A percentile compares a stretch with the other conserved stretches of the same genome.
Evolutionary conservation across 129 eudicot genomes (phyloP).

Genomic region (Deinandra increscens): DNA sequence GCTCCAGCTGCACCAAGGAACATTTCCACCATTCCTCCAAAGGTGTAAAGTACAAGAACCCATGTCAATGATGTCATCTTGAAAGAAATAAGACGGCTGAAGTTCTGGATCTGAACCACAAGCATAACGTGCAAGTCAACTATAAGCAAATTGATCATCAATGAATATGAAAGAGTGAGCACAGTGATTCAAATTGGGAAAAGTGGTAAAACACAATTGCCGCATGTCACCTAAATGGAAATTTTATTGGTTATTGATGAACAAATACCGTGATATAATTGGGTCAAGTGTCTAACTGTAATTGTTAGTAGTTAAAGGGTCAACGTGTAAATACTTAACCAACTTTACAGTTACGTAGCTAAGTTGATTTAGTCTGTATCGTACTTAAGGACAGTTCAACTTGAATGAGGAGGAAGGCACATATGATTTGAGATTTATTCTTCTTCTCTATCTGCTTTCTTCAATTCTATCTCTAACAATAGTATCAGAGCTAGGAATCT

Average conservation of each 20-base stretch:
- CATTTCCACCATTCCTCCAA: constrained; percentile 42
- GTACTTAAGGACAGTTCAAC: too few species aligned
- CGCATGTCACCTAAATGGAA: constrained; percentile 1
- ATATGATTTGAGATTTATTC: too few species aligned
- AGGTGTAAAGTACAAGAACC: constrained; percentile 61
- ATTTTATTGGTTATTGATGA: background rate
- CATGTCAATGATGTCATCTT: constrained; percentile 56
- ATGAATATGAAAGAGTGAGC: background rate
- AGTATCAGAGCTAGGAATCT: too few species aligned
- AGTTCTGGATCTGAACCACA: constrained; percentile 52
- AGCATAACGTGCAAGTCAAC: constrained; percentile 2
- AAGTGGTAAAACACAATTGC: background rate
- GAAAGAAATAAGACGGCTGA: constrained; percentile 43
- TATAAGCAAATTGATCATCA: background rate
- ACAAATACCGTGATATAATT: background rate
- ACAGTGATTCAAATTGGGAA: background rate
- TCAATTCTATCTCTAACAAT: too few species aligned
- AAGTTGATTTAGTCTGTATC: too few species aligned
- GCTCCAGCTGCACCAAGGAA: constrained; percentile 42
- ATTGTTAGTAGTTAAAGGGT: too few species aligned
- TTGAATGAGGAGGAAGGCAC: too few species aligned
- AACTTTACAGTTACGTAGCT: too few species aligned
- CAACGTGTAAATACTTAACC: too few species aligned
- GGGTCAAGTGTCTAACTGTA: too few species aligned
- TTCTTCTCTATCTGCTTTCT: too few species aligned